Base-by-base conservation (phyloP, 2,329 filamentous ascomycete species). In the Mollisiaceae sp. region DNA sequence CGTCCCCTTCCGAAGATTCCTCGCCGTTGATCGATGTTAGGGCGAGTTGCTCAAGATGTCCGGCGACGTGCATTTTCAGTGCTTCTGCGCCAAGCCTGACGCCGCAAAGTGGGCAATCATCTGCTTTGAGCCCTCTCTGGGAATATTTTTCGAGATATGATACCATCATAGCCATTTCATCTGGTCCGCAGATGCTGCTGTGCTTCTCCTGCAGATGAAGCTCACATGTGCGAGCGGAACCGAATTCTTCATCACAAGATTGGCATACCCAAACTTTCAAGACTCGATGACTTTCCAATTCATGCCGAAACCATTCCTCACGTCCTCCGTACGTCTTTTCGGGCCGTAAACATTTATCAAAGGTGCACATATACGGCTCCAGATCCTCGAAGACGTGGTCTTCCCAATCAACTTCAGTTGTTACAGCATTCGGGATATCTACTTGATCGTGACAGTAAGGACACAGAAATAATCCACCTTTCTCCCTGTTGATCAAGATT, bases 301-400 rank as follows among this genome's bases (percentile, higher is more conserved):
- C 70, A 50, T 72, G 70, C 38, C 68, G 69, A 47, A 71, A 70
- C 70, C 70, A 72, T 24, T 70, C 67, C 39, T 68, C 56, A 38
- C 60, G 63, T 52, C 60, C 52, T 2, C 64, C 68, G 41, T 67
- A 72, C 11, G 66, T 60, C 45, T 64, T 69, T 22, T 70, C 56
- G 20, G 63, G 62, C 12, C 62, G 62, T 36, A 55, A 59, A 57
- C 70, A 72, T 5, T 60, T 52, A 24, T 68, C 69, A 58, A 71
- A 72, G 1, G 70, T 72, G 36, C 70, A 72, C 15, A 68, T 67
- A 60, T 72, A 72, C 2, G 70, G 69, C 41, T 70, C 63, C 12
- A 72, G 50, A 38, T 71, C 70, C 15, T 64, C 43, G 36, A 65
- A 70, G 6, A 72, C 38, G 54, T 72, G 70, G 8, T 38, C 59